phyloP scores from a whole-genome alignment of 2,329 filamentous ascomycete species.

The Apiospora marii region DNA sequence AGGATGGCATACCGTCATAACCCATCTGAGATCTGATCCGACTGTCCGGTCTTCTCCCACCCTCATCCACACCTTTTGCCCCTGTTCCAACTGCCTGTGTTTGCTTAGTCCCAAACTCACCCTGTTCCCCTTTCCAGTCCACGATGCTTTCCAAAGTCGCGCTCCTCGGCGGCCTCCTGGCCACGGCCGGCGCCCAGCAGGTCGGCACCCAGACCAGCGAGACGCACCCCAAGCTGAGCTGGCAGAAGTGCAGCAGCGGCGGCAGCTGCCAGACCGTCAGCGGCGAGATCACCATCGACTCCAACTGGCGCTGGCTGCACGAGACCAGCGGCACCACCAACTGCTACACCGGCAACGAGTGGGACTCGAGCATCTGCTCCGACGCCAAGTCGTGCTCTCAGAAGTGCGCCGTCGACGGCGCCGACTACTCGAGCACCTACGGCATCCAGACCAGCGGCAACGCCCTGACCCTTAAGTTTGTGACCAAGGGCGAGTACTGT shows the following conservation, averaged over 20 bases:
- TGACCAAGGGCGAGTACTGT: slow-evolving; percentile 53
- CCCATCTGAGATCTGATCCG: slow-evolving; percentile 7
- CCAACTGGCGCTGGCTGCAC: slow-evolving; percentile 62
- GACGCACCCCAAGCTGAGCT: slow-evolving; percentile 54
- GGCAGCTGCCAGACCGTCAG: slow-evolving; percentile 52
- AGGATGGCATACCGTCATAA: background rate
- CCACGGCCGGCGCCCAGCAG: slow-evolving; percentile 48
- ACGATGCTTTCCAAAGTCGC: slow-evolving; percentile 38
- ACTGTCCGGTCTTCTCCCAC: slow-evolving; percentile 17
- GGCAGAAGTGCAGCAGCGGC: slow-evolving; percentile 52
- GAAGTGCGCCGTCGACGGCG: slow-evolving; percentile 54
- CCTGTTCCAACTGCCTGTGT: background rate
- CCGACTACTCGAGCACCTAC: slow-evolving; percentile 53
- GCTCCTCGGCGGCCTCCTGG: slow-evolving; percentile 44
- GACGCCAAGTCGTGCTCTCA: slow-evolving; percentile 47
- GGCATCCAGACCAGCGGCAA: slow-evolving; percentile 55
- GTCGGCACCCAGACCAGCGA: slow-evolving; percentile 49
- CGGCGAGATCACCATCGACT: slow-evolving; percentile 55
- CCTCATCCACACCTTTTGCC: background rate
- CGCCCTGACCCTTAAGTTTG: slow-evolving; percentile 57
- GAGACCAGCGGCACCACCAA: slow-evolving; percentile 49
- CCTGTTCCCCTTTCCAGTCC: no score
- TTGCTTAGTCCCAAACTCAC: background rate
- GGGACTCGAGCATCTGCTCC: slow-evolving; percentile 46
- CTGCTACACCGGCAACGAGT: slow-evolving; percentile 55